Percentiles rank a stretch among this genome's conserved stretches.
Evolutionary conservation across 2,329 filamentous ascomycete species (phyloP).

Genomic region (Aspergillus sclerotialis): DNA sequence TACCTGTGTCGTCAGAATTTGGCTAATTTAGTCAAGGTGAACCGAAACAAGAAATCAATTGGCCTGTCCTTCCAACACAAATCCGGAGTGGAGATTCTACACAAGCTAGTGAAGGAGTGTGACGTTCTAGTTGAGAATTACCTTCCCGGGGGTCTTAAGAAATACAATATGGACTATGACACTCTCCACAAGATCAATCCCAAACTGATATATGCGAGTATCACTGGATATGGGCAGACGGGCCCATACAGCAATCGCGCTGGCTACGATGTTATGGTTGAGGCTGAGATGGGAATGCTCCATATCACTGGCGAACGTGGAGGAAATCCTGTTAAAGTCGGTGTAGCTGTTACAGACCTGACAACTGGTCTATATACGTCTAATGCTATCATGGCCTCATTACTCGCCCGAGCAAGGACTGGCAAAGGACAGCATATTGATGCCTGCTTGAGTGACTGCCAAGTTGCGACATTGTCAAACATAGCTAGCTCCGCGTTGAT

Average conservation of each 20-base stretch:
- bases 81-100: constrained; percentile 76
- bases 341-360: constrained; percentile 91
- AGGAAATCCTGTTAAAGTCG: constrained; percentile 91
- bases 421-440: constrained; percentile 89
- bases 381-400: constrained; percentile 89
- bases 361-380: constrained; percentile 93
- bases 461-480: constrained; percentile 90
- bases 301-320: constrained; percentile 89
- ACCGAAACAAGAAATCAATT: constrained; percentile 94
- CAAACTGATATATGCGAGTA: constrained; percentile 82
- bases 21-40: constrained; percentile 53
- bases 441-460: constrained; percentile 83
- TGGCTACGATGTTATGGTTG: constrained; percentile 99
- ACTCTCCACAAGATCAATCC: constrained; percentile 77
- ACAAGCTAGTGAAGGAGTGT: constrained; percentile 73
- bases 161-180: constrained; percentile 85
- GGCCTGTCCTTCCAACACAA: constrained; percentile 84
- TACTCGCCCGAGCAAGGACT: constrained; percentile 67
- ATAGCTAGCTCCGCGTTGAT: constrained; percentile 88
- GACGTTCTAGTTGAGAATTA: constrained; percentile 98
- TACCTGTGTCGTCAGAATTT: too few relatives aligned
- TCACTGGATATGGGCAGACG: constrained; percentile 94
- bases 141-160: constrained; percentile 78
- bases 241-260: constrained; percentile 81
- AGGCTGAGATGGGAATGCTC: constrained; percentile 97